Evolutionary conservation across 306 rosid genomes (phyloP).

Genomic region (Cicer chorassanicum): DNA sequence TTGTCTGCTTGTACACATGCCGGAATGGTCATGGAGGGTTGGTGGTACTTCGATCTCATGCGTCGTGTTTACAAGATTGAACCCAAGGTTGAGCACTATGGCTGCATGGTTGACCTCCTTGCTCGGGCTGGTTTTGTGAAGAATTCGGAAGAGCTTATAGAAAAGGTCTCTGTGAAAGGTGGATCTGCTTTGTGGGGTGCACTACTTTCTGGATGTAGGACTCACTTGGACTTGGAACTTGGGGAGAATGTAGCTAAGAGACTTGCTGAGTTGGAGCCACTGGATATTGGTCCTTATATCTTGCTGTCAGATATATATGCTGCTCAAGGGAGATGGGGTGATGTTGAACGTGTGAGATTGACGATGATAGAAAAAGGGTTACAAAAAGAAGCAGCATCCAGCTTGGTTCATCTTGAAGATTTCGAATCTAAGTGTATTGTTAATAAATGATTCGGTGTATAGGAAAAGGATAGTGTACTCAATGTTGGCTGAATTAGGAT

Average conservation of each 20-base stretch:
- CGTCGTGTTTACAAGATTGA: slow-evolving; percentile 63
- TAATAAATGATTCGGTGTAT: slow-evolving; percentile 42
- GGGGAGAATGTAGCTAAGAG: slow-evolving; percentile 67
- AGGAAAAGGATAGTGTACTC: slow-evolving; percentile 60
- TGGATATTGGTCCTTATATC: slow-evolving; percentile 65
- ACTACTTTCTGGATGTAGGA: slow-evolving; percentile 70
- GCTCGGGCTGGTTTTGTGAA: slow-evolving; percentile 67
- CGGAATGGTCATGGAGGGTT: slow-evolving; percentile 75
- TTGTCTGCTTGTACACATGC: slow-evolving; percentile 70
- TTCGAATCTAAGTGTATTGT: slow-evolving; percentile 43
- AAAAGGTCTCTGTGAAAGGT: slow-evolving; percentile 54
- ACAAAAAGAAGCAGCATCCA: slow-evolving; percentile 56
- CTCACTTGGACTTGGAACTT: slow-evolving; percentile 55
- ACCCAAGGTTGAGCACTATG: slow-evolving; percentile 73
- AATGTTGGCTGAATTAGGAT: slow-evolving; percentile 61
- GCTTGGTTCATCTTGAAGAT: slow-evolving; percentile 58
- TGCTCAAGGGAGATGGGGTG: slow-evolving; percentile 70
- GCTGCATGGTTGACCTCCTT: slow-evolving; percentile 79
- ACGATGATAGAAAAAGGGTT: slow-evolving; percentile 61
- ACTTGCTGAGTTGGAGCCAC: slow-evolving; percentile 65
- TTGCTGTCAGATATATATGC: slow-evolving; percentile 67
- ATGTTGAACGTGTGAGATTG: slow-evolving; percentile 66
- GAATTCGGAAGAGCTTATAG: slow-evolving; percentile 59
- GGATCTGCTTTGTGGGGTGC: slow-evolving; percentile 77
- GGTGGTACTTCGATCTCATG: slow-evolving; percentile 71